Evolutionary conservation across 2,329 filamentous ascomycete species (phyloP), one percentile per base, ranked within the genome.

Genomic region (Fusarium nematophilum): DNA sequence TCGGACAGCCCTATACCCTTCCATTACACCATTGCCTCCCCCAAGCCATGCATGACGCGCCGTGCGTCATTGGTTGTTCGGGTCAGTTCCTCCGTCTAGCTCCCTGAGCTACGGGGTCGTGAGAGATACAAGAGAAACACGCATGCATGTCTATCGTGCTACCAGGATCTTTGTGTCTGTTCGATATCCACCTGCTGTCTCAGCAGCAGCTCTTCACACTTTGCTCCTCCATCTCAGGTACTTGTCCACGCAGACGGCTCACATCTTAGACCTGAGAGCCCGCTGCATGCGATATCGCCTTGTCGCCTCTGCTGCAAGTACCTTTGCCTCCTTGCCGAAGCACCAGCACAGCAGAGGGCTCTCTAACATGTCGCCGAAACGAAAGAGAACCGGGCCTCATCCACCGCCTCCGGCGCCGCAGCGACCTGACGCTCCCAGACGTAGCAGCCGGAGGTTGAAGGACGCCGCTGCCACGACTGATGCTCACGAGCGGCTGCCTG

Each of bases 321-420:
- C 46, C 18, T 29, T 61, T 27, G 39, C n/a, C 39, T 18, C 15
- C 17, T 37, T 50, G 34, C 17, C 43, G 23, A 49, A 54, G 14
- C 18, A 27, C n/a, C 37, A 18, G 15, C n/a, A 33, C 15, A 46
- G 31, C 34, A 58, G 50, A 62, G 46, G 23, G 30, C 38, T 45
- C 14, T 17, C 37, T 18, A 52, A 26, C 9, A 81, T 80, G 78
- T 69, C 69, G 2, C 33, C 71, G 4, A 81, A 80, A 60, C 73
- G 78, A 42, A 79, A 78, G 61, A 75, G 72, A 48, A 44, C 34
- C 8, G 65, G 49, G 6, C 48, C 57, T 9, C 66, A 69, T 9
- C 62, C 65, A 1, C 49, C 67, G 2, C 52, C 67, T n/a, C 59
- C 64, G 9, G 15, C 42, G 18, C 59, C 65, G 11, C 50, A 65